Percentiles rank a stretch among this genome's conserved stretches.
phyloP scores from a whole-genome alignment of 129 eudicot genomes.

The Artemisia tridentata region DNA sequence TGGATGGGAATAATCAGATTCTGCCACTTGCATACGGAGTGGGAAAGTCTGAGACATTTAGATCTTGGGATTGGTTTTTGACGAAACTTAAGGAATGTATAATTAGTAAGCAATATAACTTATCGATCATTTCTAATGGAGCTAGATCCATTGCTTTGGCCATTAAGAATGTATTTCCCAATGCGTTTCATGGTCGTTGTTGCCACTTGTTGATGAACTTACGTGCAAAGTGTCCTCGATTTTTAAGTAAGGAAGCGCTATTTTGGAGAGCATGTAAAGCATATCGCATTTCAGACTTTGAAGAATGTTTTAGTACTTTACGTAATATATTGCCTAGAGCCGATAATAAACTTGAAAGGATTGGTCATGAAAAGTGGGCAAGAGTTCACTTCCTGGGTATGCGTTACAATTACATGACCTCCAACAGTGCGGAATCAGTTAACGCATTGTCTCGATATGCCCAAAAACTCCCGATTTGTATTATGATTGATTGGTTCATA shows the following conservation, averaged over 20 bases:
- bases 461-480: not conserved
- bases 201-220: not conserved
- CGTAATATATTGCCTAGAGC: too few species aligned
- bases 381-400: not conserved
- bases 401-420: not conserved
- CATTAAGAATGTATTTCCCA: too few species aligned
- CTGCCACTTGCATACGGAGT: too few species aligned
- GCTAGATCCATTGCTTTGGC: too few species aligned
- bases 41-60: too few species aligned
- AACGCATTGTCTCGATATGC: too few species aligned
- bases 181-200: not conserved
- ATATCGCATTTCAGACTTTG: not conserved
- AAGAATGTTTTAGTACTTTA: not conserved
- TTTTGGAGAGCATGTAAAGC: not conserved
- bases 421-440: slow-evolving; percentile 2
- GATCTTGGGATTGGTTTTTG: too few species aligned
- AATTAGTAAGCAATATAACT: too few species aligned
- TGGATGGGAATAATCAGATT: too few species aligned
- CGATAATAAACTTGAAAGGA: not conserved
- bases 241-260: not conserved
- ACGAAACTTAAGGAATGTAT: too few species aligned
- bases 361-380: not conserved
- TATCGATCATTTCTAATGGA: too few species aligned
- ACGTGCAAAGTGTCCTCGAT: not conserved
- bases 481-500: not conserved